Evolutionary conservation across 2,329 filamentous ascomycete genomes (phyloP), one percentile per base, ranked within the genome.

Genomic region (Calonectria leucothoes): DNA sequence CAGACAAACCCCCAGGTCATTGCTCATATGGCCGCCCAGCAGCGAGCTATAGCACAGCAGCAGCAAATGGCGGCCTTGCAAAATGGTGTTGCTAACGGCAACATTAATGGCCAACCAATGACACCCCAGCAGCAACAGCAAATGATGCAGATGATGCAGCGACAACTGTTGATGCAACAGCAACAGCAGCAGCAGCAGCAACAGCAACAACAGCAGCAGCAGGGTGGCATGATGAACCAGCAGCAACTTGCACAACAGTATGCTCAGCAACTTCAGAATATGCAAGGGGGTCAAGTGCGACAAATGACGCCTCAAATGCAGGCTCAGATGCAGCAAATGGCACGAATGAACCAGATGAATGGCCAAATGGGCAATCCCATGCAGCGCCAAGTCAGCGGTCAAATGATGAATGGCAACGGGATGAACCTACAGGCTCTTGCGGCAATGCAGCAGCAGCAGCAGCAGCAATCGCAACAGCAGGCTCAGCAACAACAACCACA

Each of bases 1-100:
- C 83, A 82, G 59, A 78, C 80, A 27, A 86, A 85, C 55, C 83
- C 82, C 31, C 85, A 85, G 57, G 72, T 84, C 23, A 82, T 86
- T 78, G 85, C 86, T 4, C 88, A 89, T 69, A 83, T 91, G 45
- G 86, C 85, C 0, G 86, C 87, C 6, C 88, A 91, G 71, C 86
- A 87, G 70, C 85, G 88, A 31, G 84, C 83, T 6, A 81, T 88
- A 66, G 83, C 86, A 37, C 87, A 88, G 68, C 85, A 88, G 45
- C 86, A 88, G 57, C 87, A 88, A 75, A 82, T 85, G 78, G 82
- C 84, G 48, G 83, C 82, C 23, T 82, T 85, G 80, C 85, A 86
- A 66, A 86, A 81, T 67, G 84, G 81, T 69, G 81, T 80, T 69
- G 82, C 83, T 70, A 82, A 82, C 49, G 78, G 75, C 23, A 83